Percentiles rank a stretch among this genome's conserved stretches.
phyloP scores from a whole-genome alignment of 345 rosid genomes.

The Eucalyptus brandiana region DNA sequence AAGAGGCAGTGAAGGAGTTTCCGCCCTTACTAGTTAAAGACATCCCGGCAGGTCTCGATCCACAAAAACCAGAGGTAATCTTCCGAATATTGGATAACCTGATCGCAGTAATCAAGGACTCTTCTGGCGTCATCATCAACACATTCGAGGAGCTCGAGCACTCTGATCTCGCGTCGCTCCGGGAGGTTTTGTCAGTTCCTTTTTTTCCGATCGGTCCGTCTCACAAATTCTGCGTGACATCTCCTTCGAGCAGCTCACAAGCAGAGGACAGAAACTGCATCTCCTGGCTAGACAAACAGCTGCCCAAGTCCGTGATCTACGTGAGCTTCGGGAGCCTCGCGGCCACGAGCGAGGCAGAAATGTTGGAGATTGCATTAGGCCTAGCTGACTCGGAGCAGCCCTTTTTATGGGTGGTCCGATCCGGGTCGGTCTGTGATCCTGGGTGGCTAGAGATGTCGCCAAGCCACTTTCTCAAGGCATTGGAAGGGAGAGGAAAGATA shows the following conservation, averaged over 20 bases:
- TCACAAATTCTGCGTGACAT: constrained; percentile 1
- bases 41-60: constrained; percentile 4
- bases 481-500: constrained; percentile 17
- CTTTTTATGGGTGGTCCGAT: constrained; percentile 22
- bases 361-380: constrained; percentile 15
- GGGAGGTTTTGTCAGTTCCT: background rate
- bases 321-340: constrained; percentile 34
- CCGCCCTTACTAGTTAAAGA: constrained; percentile 35
- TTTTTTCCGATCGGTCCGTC: constrained; percentile 25
- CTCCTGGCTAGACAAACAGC: constrained; percentile 21
- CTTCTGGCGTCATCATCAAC: constrained; percentile 18
- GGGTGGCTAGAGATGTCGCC: background rate
- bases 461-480: background rate
- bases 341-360: background rate
- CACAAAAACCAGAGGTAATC: background rate
- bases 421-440: background rate
- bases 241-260: constrained; percentile 9
- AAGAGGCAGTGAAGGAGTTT: constrained; percentile 20
- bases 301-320: constrained; percentile 13
- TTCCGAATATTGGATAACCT: background rate
- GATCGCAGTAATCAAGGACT: constrained; percentile 9
- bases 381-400: constrained; percentile 1
- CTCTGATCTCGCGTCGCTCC: background rate
- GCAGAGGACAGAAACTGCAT: constrained; percentile 6
- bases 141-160: constrained; percentile 15